phyloP scores from a whole-genome alignment of 2,329 filamentous ascomycete species.

The Talaromyces sp. region DNA sequence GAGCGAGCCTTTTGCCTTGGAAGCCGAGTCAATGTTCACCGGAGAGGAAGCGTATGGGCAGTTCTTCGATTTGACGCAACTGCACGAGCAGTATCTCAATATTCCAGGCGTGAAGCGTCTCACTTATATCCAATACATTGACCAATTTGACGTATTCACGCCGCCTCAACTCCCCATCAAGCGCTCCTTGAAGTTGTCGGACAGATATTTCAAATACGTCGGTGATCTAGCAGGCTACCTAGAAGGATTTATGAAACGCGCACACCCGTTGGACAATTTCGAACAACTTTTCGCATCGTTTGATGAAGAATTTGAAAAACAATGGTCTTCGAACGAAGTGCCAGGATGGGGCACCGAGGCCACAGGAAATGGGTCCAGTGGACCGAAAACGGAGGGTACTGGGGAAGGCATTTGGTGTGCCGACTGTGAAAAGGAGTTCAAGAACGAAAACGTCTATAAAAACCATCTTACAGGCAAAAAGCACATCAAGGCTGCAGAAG shows the following conservation, averaged over 20 bases:
- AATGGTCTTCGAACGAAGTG: constrained; percentile 76
- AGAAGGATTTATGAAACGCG: constrained; percentile 80
- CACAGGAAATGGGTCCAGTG: constrained; percentile 33
- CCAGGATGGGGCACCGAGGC: constrained; percentile 67
- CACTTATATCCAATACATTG: constrained; percentile 88
- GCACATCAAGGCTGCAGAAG: constrained; percentile 76
- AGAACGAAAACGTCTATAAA: constrained; percentile 91
- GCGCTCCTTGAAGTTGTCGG: constrained; percentile 78
- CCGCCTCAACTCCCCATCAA: constrained; percentile 69
- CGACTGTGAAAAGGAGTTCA: constrained; percentile 91
- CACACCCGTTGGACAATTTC: constrained; percentile 77
- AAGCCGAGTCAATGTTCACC: constrained; percentile 88
- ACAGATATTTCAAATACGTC: constrained; percentile 88
- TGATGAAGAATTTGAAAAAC: constrained; percentile 75
- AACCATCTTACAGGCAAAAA: constrained; percentile 86
- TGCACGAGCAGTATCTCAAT: constrained; percentile 87
- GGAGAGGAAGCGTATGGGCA: constrained; percentile 92
- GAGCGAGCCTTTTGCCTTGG: constrained; percentile 56
- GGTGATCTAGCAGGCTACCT: constrained; percentile 75
- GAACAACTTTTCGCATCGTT: constrained; percentile 71
- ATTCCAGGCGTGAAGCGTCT: constrained; percentile 78
- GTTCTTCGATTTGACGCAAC: constrained; percentile 79
- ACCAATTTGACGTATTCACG: constrained; percentile 81
- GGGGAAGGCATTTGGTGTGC: constrained; percentile 78
- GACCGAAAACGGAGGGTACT: constrained; percentile 48